phyloP scores from a whole-genome alignment of 2,329 filamentous ascomycete species.

The Pyrenophora teres region DNA sequence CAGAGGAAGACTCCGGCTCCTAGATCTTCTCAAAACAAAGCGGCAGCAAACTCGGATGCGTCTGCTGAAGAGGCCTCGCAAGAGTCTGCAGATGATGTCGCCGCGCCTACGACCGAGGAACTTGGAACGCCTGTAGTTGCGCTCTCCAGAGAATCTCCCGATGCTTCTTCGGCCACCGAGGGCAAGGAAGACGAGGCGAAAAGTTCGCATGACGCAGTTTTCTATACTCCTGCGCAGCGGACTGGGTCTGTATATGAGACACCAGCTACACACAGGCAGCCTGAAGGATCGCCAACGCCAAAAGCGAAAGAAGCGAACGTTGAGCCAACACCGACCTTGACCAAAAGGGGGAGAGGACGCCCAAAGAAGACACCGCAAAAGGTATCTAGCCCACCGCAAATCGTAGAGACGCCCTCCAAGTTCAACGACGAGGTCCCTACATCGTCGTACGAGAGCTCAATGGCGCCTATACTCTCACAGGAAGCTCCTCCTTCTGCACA shows the following conservation, averaged over 20 bases:
- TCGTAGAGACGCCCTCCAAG: conserved; percentile 8
- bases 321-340: conserved; percentile 22
- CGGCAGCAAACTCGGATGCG: conserved; percentile 5
- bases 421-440: conserved; percentile 33
- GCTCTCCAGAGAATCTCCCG: conserved; percentile 19
- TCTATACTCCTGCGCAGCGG: conserved; percentile 28
- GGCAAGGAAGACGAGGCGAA: conserved; percentile 15
- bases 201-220: conserved; percentile 23
- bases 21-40: conserved; percentile 16
- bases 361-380: conserved; percentile 19
- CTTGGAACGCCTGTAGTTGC: conserved; percentile 25
- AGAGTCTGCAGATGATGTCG: conserved; percentile 18
- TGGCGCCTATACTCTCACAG: conserved; percentile 24
- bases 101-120: conserved; percentile 8
- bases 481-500: conserved; percentile 16
- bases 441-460: conserved; percentile 35
- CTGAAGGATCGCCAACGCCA: conserved; percentile 33
- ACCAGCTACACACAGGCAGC: conserved; percentile 27
- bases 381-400: not conserved
- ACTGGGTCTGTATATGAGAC: conserved; percentile 31
- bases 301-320: conserved; percentile 15
- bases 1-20: conserved; percentile 29
- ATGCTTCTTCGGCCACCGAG: conserved; percentile 12
- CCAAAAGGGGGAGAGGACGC: conserved; percentile 23
- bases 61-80: conserved; percentile 9